A percentile compares a stretch with the other conserved stretches of the same genome.
Conservation (phyloP, 2,329 filamentous ascomycete genomes). For the Triangularia setosa region DNA sequence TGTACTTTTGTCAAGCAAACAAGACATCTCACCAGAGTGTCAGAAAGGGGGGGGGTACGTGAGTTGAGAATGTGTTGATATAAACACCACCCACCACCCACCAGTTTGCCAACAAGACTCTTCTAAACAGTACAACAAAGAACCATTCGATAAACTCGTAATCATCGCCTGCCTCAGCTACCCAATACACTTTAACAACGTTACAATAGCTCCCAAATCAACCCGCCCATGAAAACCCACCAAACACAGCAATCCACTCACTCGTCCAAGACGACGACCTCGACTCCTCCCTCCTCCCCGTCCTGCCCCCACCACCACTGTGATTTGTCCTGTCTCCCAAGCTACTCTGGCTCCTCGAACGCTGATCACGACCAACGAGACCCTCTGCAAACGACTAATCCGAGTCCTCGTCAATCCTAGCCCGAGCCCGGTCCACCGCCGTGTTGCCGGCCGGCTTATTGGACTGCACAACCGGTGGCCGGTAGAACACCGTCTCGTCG, state of each 20-base stretch:
- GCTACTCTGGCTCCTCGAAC: neutral
- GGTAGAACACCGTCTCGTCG: conserved; percentile 67
- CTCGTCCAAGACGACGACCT: neutral
- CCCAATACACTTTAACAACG: neutral
- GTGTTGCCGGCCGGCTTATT: conserved; percentile 52
- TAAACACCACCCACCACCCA: neutral
- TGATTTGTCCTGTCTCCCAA: neutral
- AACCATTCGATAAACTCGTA: neutral
- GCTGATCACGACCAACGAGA: neutral
- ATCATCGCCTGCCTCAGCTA: neutral
- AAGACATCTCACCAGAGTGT: no score
- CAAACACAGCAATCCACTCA: neutral
- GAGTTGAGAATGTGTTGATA: neutral
- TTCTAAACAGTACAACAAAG: neutral
- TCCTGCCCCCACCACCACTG: neutral
- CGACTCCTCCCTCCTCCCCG: neutral
- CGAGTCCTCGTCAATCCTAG: conserved; percentile 57
- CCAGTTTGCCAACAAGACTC: neutral
- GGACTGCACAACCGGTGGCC: conserved; percentile 55
- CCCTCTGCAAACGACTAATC: conserved; percentile 38
- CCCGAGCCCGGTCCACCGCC: conserved; percentile 57
- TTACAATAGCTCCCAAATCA: neutral
- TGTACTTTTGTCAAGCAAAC: conserved; percentile 8
- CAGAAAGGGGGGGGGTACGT: neutral
- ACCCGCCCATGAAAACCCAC: neutral